Percentiles rank a stretch among this genome's conserved stretches.
phyloP scores from a whole-genome alignment of 139 green algal genomes.

The Astrephomene gubernaculifera region DNA sequence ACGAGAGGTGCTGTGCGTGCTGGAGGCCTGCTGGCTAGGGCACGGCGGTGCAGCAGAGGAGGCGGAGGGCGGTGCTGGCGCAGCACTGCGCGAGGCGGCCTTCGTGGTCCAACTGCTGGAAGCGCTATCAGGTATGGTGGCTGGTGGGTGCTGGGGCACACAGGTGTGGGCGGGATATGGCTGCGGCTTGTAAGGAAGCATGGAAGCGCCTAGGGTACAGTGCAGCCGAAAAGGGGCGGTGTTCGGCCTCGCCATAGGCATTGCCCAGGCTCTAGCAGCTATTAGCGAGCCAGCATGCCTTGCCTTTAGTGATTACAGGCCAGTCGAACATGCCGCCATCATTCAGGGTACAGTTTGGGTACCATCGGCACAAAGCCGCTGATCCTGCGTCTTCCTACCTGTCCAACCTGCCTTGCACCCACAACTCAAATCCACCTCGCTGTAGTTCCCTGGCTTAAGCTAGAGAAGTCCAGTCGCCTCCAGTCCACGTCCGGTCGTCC shows the following conservation, averaged over 20 bases:
- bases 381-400: too few relatives aligned
- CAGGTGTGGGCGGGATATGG: too few relatives aligned
- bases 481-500: background rate
- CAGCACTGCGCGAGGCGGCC: conserved; percentile 40
- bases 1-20: conserved; percentile 45
- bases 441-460: too few relatives aligned
- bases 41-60: conserved; percentile 50
- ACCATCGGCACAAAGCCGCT: too few relatives aligned
- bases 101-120: conserved; percentile 47
- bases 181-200: background rate
- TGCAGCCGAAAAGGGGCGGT: background rate
- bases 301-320: too few relatives aligned
- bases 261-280: background rate
- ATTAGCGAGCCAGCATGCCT: background rate
- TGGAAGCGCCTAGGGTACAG: background rate
- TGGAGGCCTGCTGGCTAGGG: conserved; percentile 52
- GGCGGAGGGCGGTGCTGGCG: background rate
- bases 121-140: conserved; percentile 14
- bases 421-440: too few relatives aligned
- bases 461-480: too few relatives aligned
- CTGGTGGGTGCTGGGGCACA: background rate
- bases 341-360: too few relatives aligned
- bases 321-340: too few relatives aligned
- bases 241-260: background rate
- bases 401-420: too few relatives aligned